Percentiles rank a stretch among this genome's conserved stretches.
Conservation (phyloP, 768 basidiomycete species). For the Lactifluus pinguis region DNA sequence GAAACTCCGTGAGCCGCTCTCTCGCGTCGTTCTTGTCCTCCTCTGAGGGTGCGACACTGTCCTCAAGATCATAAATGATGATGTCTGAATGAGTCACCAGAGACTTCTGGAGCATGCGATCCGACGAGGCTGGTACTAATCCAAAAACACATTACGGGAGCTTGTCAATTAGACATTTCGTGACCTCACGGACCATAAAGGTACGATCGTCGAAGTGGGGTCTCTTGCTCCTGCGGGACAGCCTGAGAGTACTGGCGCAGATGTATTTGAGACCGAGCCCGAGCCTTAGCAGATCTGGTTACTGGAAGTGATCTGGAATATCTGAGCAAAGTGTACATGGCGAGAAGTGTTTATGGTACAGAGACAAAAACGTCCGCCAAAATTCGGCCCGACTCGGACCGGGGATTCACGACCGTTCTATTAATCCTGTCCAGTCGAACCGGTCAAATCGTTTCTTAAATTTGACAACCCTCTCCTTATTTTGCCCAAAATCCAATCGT, state of each 20-base stretch:
- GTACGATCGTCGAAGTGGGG: constrained; percentile 27
- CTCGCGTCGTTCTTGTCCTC: constrained; percentile 55
- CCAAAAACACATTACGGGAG: background rate
- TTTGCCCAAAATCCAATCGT: constrained; percentile 57
- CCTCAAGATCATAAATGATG: constrained; percentile 84
- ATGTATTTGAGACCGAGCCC: background rate
- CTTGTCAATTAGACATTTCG: background rate
- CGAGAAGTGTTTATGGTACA: background rate
- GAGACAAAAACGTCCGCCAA: background rate
- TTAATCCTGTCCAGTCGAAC: constrained; percentile 76
- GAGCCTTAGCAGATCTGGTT: background rate
- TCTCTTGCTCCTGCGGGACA: background rate
- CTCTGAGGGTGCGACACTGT: constrained; percentile 60
- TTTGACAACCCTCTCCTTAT: constrained; percentile 56
- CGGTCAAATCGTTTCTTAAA: constrained; percentile 71
- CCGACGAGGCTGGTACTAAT: constrained; percentile 69
- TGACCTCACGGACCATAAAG: constrained; percentile 39
- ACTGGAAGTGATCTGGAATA: background rate
- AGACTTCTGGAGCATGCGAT: constrained; percentile 77
- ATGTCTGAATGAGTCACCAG: constrained; percentile 55
- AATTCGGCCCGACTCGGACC: no score
- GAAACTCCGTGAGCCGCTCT: constrained; percentile 42
- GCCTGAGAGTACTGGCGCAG: background rate
- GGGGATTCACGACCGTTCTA: constrained; percentile 29
- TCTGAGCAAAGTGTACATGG: constrained; percentile 4